Conservation (phyloP, 2,329 filamentous ascomycete genomes). For the Trichothecium sympodiale region DNA sequence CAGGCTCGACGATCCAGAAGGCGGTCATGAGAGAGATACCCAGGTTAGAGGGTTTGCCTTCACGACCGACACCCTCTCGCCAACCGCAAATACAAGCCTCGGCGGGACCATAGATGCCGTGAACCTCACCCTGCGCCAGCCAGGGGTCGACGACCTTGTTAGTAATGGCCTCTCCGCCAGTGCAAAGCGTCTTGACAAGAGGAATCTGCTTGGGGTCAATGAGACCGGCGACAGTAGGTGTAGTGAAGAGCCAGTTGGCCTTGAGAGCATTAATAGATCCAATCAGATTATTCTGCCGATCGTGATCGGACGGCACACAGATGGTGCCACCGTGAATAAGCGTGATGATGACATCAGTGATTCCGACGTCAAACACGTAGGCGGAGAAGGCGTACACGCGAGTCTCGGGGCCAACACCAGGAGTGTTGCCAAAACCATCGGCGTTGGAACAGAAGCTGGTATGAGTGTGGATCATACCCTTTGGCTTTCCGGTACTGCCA, state of each 20-base stretch:
- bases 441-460: conserved; percentile 9
- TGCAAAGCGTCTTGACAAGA: conserved; percentile 3
- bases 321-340: conserved; percentile 19
- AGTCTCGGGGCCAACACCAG: conserved; percentile 11
- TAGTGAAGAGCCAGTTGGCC: conserved; percentile 16
- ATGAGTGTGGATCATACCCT: conserved; percentile 8
- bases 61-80: not conserved
- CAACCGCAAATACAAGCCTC: conserved; percentile 13
- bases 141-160: conserved; percentile 5
- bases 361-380: conserved; percentile 18
- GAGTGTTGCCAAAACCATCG: conserved; percentile 8
- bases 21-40: conserved; percentile 4
- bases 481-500: conserved; percentile 4
- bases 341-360: conserved; percentile 11
- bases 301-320: conserved; percentile 43
- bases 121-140: conserved; percentile 9
- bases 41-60: conserved; percentile 3
- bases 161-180: conserved; percentile 6
- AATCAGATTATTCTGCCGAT: conserved; percentile 39
- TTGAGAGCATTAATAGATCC: conserved; percentile 29
- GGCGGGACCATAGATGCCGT: conserved; percentile 30
- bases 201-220: conserved; percentile 8
- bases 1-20: conserved; percentile 27
- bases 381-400: conserved; percentile 21
- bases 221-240: conserved; percentile 8